Evolutionary conservation across 2,329 filamentous ascomycete species (phyloP).

Genomic region (Mollisia scopiformis): DNA sequence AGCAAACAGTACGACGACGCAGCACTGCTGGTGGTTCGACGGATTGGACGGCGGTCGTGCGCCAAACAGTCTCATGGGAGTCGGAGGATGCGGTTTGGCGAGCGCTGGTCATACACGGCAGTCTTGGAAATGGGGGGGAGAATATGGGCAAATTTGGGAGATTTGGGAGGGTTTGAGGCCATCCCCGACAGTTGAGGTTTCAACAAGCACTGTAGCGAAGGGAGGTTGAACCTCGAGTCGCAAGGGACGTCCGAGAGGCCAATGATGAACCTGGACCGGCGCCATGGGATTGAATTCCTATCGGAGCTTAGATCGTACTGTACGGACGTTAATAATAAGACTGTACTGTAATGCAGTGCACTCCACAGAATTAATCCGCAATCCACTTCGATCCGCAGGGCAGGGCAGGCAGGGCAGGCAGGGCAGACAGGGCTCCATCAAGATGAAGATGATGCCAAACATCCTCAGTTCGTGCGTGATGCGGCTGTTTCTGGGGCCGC

Average conservation of each 20-base stretch:
- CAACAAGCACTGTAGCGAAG: slow-evolving; percentile 23
- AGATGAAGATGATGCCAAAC: slow-evolving; percentile 17
- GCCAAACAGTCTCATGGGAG: slow-evolving; percentile 32
- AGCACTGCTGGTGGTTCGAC: slow-evolving; percentile 11
- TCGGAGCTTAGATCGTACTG: no score
- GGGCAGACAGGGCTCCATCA: no score
- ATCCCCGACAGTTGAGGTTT: slow-evolving; percentile 23
- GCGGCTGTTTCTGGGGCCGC: slow-evolving; percentile 2
- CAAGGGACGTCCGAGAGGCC: slow-evolving; percentile 2
- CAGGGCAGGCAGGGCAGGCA: no score
- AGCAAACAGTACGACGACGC: slow-evolving; percentile 13
- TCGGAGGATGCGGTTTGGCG: slow-evolving; percentile 27
- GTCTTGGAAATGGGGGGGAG: slow-evolving; percentile 13
- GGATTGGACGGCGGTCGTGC: no score
- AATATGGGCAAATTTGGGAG: slow-evolving; percentile 18
- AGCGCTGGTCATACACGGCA: slow-evolving; percentile 19
- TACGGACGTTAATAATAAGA: no score
- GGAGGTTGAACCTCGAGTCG: slow-evolving; percentile 8
- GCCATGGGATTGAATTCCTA: no score
- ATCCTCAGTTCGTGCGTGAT: slow-evolving; percentile 5
- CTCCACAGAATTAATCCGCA: no score
- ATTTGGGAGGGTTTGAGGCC: background rate
- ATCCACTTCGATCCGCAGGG: slow-evolving; percentile 8
- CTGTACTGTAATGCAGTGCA: no score
- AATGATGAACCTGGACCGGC: background rate